These are phyloP conservation scores for Candida namnaoensis DNA, from an alignment of 805 yeast species.

Conservation along the genomic window DNA sequence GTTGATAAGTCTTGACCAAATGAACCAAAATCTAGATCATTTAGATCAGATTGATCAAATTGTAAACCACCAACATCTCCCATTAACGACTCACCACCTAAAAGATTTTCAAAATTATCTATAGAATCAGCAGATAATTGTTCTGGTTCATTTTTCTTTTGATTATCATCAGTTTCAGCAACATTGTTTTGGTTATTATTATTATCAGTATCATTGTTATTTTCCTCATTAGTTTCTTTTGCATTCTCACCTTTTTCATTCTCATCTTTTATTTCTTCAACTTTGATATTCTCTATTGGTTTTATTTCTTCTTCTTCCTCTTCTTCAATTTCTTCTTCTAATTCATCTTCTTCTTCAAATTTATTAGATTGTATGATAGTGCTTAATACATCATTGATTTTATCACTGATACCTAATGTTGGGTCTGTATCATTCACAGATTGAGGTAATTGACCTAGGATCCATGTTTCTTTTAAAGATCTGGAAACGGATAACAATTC, in stretches of 20 bases:
- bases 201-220: background rate
- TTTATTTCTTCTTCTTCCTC: conserved; percentile 1
- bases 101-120: background rate
- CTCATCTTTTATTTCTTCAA: background rate
- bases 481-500: conserved; percentile 42
- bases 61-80: conserved; percentile 2
- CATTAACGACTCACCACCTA: background rate
- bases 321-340: background rate
- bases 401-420: conserved; percentile 1
- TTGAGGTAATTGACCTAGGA: conserved; percentile 42
- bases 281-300: background rate
- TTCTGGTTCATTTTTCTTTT: too few species aligned
- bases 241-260: background rate
- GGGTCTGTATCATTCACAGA: conserved; percentile 7
- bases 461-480: conserved; percentile 47
- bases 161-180: background rate
- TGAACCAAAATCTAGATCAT: conserved; percentile 9
- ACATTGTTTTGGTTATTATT: background rate
- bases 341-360: conserved; percentile 5
- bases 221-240: background rate
- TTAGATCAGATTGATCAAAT: conserved; percentile 5
- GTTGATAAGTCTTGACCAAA: conserved; percentile 8
- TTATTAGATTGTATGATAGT: conserved; percentile 3
- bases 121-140: too few species aligned
- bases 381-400: conserved; percentile 5